Conservation (phyloP, 192 early-diverging fungal genomes). For the Rhizophlyctis rosea region DNA sequence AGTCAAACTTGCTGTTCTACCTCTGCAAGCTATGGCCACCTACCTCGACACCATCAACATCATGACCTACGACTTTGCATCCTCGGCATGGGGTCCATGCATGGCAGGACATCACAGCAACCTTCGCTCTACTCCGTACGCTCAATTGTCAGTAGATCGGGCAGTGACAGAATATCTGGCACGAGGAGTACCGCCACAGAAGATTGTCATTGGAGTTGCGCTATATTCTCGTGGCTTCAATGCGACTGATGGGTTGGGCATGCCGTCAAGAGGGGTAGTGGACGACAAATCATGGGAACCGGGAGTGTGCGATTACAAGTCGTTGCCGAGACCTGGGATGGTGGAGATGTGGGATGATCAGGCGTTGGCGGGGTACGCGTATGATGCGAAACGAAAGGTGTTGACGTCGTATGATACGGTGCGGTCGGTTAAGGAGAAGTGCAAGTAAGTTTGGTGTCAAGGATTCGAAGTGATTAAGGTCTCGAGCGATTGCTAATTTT, state of each 20-base stretch:
- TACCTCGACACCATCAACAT: conserved; percentile 71
- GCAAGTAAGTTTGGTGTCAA: conserved; percentile 33
- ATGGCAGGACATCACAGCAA: conserved; percentile 86
- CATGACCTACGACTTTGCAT: conserved; percentile 80
- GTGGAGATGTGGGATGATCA: conserved; percentile 72
- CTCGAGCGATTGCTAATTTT: too few relatives aligned
- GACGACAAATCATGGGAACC: conserved; percentile 83
- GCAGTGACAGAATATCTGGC: conserved; percentile 70
- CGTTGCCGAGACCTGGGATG: conserved; percentile 63
- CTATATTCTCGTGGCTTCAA: conserved; percentile 93
- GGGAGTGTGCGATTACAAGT: conserved; percentile 89
- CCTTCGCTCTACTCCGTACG: conserved; percentile 60
- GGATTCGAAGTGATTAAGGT: conserved; percentile 48
- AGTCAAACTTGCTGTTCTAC: conserved; percentile 40
- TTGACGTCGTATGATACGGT: conserved; percentile 80
- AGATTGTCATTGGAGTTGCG: conserved; percentile 86
- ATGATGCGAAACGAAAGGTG: conserved; percentile 62
- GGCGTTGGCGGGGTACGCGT: conserved; percentile 77
- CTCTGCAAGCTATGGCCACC: conserved; percentile 31
- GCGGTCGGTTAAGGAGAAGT: conserved; percentile 36
- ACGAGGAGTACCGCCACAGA: conserved; percentile 74
- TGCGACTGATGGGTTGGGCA: conserved; percentile 61
- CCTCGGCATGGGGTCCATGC: conserved; percentile 43
- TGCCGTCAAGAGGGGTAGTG: conserved; percentile 57
- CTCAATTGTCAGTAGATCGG: conserved; percentile 56